Evolutionary conservation across 2,329 filamentous ascomycete species (phyloP).

Genomic region (Exophiala dermatitidis): DNA sequence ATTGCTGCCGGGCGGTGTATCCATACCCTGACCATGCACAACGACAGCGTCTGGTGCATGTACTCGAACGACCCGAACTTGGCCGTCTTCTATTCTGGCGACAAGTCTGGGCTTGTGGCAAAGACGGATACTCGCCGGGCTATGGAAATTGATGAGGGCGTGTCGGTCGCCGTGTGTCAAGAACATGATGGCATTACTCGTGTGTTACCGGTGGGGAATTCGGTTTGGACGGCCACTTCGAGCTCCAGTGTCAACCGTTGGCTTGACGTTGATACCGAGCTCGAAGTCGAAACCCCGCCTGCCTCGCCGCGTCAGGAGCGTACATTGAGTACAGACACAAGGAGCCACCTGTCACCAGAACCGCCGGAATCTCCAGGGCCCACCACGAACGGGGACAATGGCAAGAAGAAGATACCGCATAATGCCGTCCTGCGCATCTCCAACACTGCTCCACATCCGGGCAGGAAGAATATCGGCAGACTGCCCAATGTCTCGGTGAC

Average conservation of each 20-base stretch:
- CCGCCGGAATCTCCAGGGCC: constrained; percentile 30
- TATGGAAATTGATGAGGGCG: constrained; percentile 73
- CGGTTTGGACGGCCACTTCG: constrained; percentile 84
- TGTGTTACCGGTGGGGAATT: constrained; percentile 58
- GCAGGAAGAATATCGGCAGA: constrained; percentile 44
- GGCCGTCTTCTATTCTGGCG: constrained; percentile 87
- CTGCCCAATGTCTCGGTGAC: constrained; percentile 43
- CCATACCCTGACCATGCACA: constrained; percentile 98
- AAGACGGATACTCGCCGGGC: constrained; percentile 84
- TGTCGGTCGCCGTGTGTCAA: constrained; percentile 84
- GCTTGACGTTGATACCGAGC: constrained; percentile 74
- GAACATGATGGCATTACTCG: constrained; percentile 69
- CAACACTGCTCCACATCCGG: constrained; percentile 71
- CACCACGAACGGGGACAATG: constrained; percentile 29
- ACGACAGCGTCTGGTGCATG: constrained; percentile 93
- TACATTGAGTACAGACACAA: constrained; percentile 34
- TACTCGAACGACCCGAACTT: constrained; percentile 82
- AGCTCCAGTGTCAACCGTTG: constrained; percentile 90
- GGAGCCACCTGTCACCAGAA: constrained; percentile 5
- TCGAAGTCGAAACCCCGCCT: constrained; percentile 52
- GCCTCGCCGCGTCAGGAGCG: constrained; percentile 52
- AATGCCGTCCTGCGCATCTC: constrained; percentile 76
- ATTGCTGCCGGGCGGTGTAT: constrained; percentile 91
- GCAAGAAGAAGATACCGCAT: constrained; percentile 59
- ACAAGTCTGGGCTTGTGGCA: constrained; percentile 85